phyloP scores from a whole-genome alignment of 306 rosid genomes.

The Leucaena leucocephala region DNA sequence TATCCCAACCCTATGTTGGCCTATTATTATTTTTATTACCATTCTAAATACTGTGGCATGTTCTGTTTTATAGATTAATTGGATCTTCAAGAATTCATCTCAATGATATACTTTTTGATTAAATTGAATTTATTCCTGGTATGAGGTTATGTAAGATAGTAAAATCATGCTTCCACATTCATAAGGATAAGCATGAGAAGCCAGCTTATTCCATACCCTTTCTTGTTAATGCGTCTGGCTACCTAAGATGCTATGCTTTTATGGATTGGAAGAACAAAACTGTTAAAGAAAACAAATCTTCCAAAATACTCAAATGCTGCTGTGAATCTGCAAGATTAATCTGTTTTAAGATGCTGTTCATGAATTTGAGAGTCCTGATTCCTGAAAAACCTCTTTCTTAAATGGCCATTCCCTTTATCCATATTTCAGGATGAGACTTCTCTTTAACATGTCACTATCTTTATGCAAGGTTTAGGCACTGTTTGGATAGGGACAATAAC shows the following conservation, averaged over 20 bases:
- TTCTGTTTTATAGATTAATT: neutral
- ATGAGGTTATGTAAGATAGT: neutral
- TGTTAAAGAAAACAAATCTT: neutral
- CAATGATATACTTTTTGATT: neutral
- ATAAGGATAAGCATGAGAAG: neutral
- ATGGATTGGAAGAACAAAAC: constrained; percentile 1
- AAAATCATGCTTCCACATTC: neutral
- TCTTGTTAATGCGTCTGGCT: neutral
- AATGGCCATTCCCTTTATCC: constrained; percentile 29
- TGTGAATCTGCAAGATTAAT: neutral
- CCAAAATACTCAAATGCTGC: no score
- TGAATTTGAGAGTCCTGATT: constrained; percentile 19
- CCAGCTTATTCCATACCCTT: neutral
- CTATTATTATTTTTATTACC: neutral
- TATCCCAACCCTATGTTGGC: neutral
- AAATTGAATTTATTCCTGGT: neutral
- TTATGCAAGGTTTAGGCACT: neutral
- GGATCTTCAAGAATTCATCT: neutral
- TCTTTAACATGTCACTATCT: constrained; percentile 6
- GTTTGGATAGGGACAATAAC: constrained; percentile 49
- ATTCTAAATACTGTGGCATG: neutral
- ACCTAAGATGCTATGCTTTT: neutral
- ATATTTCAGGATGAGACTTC: neutral
- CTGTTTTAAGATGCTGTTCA: neutral
- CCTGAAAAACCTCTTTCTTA: constrained; percentile 12